phyloP scores from a whole-genome alignment of 257 asterid species.

The Solanum peruvianum region DNA sequence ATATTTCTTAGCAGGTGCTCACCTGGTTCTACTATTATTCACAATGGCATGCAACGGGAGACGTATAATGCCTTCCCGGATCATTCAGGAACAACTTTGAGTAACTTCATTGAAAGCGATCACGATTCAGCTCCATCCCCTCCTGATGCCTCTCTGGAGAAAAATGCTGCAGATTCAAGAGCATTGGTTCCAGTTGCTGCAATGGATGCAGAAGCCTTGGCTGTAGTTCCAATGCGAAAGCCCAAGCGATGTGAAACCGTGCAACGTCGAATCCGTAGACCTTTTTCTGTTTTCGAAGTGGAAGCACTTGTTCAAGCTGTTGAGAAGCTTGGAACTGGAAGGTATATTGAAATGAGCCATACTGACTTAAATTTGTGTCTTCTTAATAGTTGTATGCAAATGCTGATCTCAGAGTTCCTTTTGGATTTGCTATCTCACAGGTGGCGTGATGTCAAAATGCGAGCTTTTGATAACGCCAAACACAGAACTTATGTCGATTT shows the following conservation, averaged over 20 bases:
- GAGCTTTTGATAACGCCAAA: slow-evolving; percentile 16
- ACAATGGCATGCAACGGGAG: slow-evolving; percentile 10
- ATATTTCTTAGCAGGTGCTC: slow-evolving; percentile 24
- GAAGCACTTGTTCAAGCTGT: slow-evolving; percentile 68
- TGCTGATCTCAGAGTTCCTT: not conserved
- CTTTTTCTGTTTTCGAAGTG: slow-evolving; percentile 68
- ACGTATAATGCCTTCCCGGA: slow-evolving; percentile 13
- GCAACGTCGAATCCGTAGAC: slow-evolving; percentile 66
- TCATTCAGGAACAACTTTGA: slow-evolving; percentile 22
- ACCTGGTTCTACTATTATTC: slow-evolving; percentile 17
- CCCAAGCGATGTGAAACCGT: slow-evolving; percentile 49
- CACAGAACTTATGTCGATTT: slow-evolving; percentile 19
- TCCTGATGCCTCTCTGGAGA: slow-evolving; percentile 28
- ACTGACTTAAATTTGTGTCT: not conserved
- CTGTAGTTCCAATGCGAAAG: slow-evolving; percentile 44
- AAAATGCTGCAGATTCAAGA: slow-evolving; percentile 35
- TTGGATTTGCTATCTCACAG: not conserved
- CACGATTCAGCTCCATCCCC: slow-evolving; percentile 46
- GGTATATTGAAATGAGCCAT: slow-evolving; percentile 1
- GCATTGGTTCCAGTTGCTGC: slow-evolving; percentile 40
- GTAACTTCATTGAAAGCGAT: slow-evolving; percentile 43
- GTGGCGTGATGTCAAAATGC: slow-evolving; percentile 17
- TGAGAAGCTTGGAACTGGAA: slow-evolving; percentile 33
- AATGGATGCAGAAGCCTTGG: slow-evolving; percentile 32
- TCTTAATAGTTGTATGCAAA: not conserved